phyloP scores from a whole-genome alignment of 2,329 filamentous ascomycete genomes.

The Cordyceps pruinosa region DNA sequence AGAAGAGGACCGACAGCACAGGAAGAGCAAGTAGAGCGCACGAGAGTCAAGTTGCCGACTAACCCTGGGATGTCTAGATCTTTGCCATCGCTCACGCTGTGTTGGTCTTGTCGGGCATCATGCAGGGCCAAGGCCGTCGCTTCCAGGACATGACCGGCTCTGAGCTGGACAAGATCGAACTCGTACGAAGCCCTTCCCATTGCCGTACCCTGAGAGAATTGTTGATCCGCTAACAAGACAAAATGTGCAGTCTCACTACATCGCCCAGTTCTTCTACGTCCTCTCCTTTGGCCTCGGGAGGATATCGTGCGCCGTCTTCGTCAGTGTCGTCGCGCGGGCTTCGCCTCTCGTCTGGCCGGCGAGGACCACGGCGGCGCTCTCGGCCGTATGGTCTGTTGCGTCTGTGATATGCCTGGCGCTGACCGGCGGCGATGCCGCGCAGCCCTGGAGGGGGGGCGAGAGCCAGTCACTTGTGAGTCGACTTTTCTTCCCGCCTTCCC shows the following conservation, averaged over 20 bases:
- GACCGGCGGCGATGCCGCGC: neutral
- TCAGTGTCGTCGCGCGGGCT: neutral
- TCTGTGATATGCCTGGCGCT: neutral
- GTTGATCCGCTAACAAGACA: neutral
- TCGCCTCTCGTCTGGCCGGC: neutral
- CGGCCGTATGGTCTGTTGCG: neutral
- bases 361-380: neutral
- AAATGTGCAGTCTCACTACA: neutral
- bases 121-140: neutral
- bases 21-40: neutral
- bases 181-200: neutral
- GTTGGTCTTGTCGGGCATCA: neutral
- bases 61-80: neutral
- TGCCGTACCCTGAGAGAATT: no score
- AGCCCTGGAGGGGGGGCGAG: neutral
- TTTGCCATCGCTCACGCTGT: conserved; percentile 1
- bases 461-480: neutral
- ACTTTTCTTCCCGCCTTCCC: no score
- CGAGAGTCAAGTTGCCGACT: neutral
- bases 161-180: neutral
- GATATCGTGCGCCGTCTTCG: neutral
- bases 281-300: neutral
- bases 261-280: conserved; percentile 1
- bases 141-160: neutral
- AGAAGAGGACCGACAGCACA: neutral